A percentile compares a stretch with the other conserved stretches of the same genome.
These are phyloP conservation scores for Phytophthora pseudosyringae DNA, from an alignment of 352 stramenopile species.

Conservation along the genomic window DNA sequence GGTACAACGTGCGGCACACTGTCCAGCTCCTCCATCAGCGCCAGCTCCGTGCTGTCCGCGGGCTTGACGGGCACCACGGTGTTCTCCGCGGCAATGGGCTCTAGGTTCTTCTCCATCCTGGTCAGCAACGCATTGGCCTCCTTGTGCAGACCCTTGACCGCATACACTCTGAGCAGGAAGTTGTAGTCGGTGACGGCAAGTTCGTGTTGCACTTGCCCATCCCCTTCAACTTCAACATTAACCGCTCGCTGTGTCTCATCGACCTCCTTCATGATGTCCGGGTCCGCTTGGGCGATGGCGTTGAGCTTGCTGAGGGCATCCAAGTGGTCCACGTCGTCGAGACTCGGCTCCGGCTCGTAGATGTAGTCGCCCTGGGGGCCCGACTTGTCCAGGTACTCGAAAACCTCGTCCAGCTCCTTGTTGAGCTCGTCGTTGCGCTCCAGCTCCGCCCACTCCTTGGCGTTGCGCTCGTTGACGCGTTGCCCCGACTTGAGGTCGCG, in stretches of 20 bases:
- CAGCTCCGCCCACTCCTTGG: conserved; percentile 56
- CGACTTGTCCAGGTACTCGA: conserved; percentile 74
- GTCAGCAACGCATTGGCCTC: conserved; percentile 75
- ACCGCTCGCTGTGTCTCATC: conserved; percentile 29
- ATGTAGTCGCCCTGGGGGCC: conserved; percentile 70
- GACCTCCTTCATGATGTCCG: conserved; percentile 51
- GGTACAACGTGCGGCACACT: conserved; percentile 54
- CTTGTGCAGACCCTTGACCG: conserved; percentile 60
- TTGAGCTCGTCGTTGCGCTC: conserved; percentile 69
- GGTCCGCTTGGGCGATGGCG: conserved; percentile 54
- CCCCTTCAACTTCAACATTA: conserved; percentile 29
- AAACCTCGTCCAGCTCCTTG: conserved; percentile 69
- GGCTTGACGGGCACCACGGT: conserved; percentile 22
- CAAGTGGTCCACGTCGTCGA: conserved; percentile 65
- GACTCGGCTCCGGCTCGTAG: conserved; percentile 66
- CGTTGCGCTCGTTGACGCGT: conserved; percentile 52
- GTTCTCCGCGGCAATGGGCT: conserved; percentile 1
- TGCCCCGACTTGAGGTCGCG: conserved; percentile 50
- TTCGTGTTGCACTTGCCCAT: conserved; percentile 18
- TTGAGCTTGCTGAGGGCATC: conserved; percentile 79
- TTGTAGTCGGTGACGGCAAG: conserved; percentile 78
- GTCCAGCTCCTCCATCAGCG: conserved; percentile 49
- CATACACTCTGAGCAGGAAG: conserved; percentile 77
- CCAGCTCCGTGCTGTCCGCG: conserved; percentile 34
- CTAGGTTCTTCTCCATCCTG: conserved; percentile 76